Percentiles rank a stretch among this genome's conserved stretches.
These are phyloP conservation scores for Daldinia childiae DNA, from an alignment of 495 filamentous ascomycete species.

Conservation along the genomic window DNA sequence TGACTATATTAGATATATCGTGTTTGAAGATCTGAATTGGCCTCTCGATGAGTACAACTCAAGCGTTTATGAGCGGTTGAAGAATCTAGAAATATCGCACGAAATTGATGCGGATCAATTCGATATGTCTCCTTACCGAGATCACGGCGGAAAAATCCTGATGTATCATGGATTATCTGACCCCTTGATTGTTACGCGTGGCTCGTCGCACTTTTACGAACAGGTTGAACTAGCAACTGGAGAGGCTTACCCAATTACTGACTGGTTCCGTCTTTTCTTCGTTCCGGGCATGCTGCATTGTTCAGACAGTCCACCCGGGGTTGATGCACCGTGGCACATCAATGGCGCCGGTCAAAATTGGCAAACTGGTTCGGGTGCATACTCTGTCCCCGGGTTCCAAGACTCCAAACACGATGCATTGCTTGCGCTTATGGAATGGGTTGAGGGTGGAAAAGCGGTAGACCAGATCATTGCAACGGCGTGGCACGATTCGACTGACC, in stretches of 20 bases:
- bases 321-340: slow-evolving; percentile 54
- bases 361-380: slow-evolving; percentile 28
- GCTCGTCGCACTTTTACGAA: slow-evolving; percentile 55
- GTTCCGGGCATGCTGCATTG: slow-evolving; percentile 55
- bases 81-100: slow-evolving; percentile 16
- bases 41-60: slow-evolving; percentile 47
- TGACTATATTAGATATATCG: slow-evolving; percentile 49
- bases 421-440: slow-evolving; percentile 63
- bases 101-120: slow-evolving; percentile 54
- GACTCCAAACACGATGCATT: slow-evolving; percentile 58
- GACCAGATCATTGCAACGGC: slow-evolving; percentile 55
- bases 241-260: slow-evolving; percentile 22
- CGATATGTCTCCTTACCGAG: slow-evolving; percentile 56
- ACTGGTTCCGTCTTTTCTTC: slow-evolving; percentile 49
- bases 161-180: slow-evolving; percentile 65
- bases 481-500: slow-evolving; percentile 45
- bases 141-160: slow-evolving; percentile 62
- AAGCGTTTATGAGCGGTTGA: slow-evolving; percentile 34
- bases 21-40: slow-evolving; percentile 53
- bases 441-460: slow-evolving; percentile 55
- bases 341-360: slow-evolving; percentile 46
- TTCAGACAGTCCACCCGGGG: slow-evolving; percentile 27
- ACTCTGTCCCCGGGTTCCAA: slow-evolving; percentile 53
- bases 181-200: slow-evolving; percentile 53
- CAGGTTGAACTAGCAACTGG: slow-evolving; percentile 25